A percentile compares a stretch with the other conserved stretches of the same genome.
These are phyloP conservation scores for Coniella vitis DNA, from an alignment of 2,329 filamentous ascomycete species.

Conservation along the genomic window DNA sequence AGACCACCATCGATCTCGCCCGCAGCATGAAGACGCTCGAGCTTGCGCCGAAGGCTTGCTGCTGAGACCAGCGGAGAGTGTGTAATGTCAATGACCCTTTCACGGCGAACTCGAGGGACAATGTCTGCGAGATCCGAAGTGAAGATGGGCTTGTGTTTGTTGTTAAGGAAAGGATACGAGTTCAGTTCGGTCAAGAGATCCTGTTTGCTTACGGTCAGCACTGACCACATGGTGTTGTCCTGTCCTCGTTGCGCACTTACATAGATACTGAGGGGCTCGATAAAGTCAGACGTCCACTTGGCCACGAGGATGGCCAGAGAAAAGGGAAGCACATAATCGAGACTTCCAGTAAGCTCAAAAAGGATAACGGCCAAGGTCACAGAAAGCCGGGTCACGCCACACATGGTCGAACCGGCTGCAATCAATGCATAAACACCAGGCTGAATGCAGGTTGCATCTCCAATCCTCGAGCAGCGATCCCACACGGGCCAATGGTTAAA, in stretches of 20 bases:
- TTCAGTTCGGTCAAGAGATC: slow-evolving; percentile 96
- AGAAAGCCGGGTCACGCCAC: slow-evolving; percentile 86
- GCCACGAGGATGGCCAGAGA: slow-evolving; percentile 85
- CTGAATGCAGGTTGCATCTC: slow-evolving; percentile 78
- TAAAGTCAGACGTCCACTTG: slow-evolving; percentile 97
- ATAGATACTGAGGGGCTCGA: slow-evolving; percentile 93
- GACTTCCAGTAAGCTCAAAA: slow-evolving; percentile 89
- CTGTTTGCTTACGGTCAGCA: slow-evolving; percentile 31
- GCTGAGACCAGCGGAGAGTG: slow-evolving; percentile 75
- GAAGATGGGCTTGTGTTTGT: slow-evolving; percentile 87
- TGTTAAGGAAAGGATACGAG: slow-evolving; percentile 93
- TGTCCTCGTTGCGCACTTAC: slow-evolving; percentile 35
- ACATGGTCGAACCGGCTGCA: slow-evolving; percentile 95
- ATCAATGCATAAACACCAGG: slow-evolving; percentile 96
- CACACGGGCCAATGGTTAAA: slow-evolving; percentile 69
- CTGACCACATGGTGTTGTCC: not conserved
- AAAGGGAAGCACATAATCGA: slow-evolving; percentile 93
- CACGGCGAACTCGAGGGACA: slow-evolving; percentile 64
- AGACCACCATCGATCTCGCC: slow-evolving; percentile 91
- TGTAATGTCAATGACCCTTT: slow-evolving; percentile 83
- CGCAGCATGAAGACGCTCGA: slow-evolving; percentile 72
- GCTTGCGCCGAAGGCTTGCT: slow-evolving; percentile 66
- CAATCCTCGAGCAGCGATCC: slow-evolving; percentile 61
- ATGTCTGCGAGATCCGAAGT: slow-evolving; percentile 85
- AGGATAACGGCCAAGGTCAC: slow-evolving; percentile 92